Conservation (phyloP, 1,284 basidiomycete species). For the Ganoderma sinense region DNA sequence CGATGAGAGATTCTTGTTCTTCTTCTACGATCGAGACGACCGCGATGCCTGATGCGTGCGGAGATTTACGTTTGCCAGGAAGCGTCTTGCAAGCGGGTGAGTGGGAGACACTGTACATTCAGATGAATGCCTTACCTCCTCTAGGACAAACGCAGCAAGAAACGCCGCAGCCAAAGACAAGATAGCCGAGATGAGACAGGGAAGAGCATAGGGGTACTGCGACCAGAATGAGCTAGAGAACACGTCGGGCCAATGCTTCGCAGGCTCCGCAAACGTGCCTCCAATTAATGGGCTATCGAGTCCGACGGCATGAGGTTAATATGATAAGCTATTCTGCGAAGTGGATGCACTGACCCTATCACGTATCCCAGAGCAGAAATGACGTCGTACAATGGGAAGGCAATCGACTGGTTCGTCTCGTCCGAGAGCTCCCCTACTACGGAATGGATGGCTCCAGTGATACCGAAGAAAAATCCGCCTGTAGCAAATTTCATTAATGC, state of each 20-base stretch:
- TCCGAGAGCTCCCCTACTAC: constrained; percentile 74
- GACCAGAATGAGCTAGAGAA: constrained; percentile 55
- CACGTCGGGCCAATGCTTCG: constrained; percentile 50
- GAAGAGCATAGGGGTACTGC: constrained; percentile 66
- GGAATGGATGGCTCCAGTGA: constrained; percentile 66
- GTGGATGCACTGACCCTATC: constrained; percentile 52
- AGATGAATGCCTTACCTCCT: constrained; percentile 53
- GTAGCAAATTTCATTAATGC: not conserved
- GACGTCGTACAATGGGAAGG: constrained; percentile 69
- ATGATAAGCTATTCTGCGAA: no score
- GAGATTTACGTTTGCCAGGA: constrained; percentile 37
- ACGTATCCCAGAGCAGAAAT: constrained; percentile 68
- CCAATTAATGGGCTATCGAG: constrained; percentile 65
- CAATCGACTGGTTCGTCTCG: constrained; percentile 63
- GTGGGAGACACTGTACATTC: not conserved
- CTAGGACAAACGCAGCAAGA: constrained; percentile 54
- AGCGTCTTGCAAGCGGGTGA: constrained; percentile 42
- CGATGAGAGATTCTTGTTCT: constrained; percentile 24
- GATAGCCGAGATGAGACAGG: constrained; percentile 53
- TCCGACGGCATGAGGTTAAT: not conserved
- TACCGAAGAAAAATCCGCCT: constrained; percentile 59
- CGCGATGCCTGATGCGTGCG: not conserved
- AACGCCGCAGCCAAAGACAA: constrained; percentile 41
- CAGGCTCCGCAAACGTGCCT: constrained; percentile 65
- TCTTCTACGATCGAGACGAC: constrained; percentile 18